Base-by-base conservation (phyloP, 352 stramenopile genomes). In the Blastocystis sp. region DNA sequence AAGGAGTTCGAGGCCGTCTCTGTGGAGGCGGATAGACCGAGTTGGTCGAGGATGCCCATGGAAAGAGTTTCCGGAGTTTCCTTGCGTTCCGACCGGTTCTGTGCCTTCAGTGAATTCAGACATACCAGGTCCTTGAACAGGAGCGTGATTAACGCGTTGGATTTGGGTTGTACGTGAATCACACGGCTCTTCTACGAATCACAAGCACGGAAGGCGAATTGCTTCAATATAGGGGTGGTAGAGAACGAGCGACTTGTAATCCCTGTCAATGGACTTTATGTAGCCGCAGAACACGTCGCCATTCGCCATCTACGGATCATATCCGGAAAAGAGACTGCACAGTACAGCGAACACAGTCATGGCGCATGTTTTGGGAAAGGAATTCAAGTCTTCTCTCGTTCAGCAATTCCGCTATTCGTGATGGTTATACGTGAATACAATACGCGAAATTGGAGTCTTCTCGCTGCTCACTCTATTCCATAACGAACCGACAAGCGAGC, bases 21-120 rank as follows among this genome's bases (percentile, higher is more conserved):
- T 45, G n/a, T 42, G 57, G 74, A 54, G 19, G 57, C 74, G 17
- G 74, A 62, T 10, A 84, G 54, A 19, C n/a, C 3, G n/a, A 84
- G 61, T 10, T 54, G 66, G 19, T 84, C 74, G 54, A 84, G 57
- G 45, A 84, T 84, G n/a, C 74, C 74, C 74, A 84, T 84, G 38
- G 74, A 84, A 2, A 84, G 60, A 21, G 54, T 84, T 28, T 84
- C 74, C 24, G 74, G 24, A 24, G 54, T 45, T 11, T 52, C 24
- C 4, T 61, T 38, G 14, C 38, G 65, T 10, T 69, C 24, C 10
- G 10, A 57, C 4, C 60, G 45, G 17, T 57, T 45, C 19, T 52
- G 21, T 7, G 48, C 21, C 24, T 84, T 84, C 34, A 69, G 74
- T 17, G 74, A 69, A 17, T 54, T 48, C 21, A 84, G 17, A 28